phyloP scores from a whole-genome alignment of 306 rosid genomes.

The Astragalus glycyphyllos region DNA sequence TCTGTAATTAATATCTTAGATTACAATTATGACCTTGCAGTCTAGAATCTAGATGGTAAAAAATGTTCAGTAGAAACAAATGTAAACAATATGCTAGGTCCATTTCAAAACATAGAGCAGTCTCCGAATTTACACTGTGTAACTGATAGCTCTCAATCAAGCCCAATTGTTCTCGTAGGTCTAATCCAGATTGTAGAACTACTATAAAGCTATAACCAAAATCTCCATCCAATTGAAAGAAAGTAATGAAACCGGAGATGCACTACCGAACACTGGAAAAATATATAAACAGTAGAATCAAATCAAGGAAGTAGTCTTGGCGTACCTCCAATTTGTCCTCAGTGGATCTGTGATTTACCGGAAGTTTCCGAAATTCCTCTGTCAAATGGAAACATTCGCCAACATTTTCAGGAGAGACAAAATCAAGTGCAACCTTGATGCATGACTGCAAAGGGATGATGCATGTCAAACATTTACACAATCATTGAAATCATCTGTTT shows the following conservation, averaged over 20 bases:
- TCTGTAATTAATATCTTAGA: not conserved
- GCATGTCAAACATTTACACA: constrained; percentile 8
- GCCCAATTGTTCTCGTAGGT: too few relatives aligned
- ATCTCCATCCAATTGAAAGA: not conserved
- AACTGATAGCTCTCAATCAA: too few relatives aligned
- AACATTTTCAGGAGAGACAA: constrained; percentile 88
- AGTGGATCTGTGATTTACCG: constrained; percentile 60
- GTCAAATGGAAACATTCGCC: constrained; percentile 78
- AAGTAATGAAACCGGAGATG: not conserved
- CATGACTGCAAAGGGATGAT: constrained; percentile 68
- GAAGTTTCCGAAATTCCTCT: constrained; percentile 80
- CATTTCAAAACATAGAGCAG: too few relatives aligned
- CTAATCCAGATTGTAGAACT: constrained; percentile 4
- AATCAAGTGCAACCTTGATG: constrained; percentile 85
- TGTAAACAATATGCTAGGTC: not conserved
- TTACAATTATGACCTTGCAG: not conserved
- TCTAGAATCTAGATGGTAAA: not conserved
- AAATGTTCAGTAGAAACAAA: not conserved
- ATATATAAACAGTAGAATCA: not conserved
- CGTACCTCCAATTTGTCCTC: constrained; percentile 88
- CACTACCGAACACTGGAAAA: not conserved
- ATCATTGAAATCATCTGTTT: not conserved
- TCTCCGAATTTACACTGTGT: too few relatives aligned
- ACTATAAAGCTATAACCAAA: not conserved
- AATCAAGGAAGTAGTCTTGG: not conserved